Percentiles rank a stretch among this genome's conserved stretches.
Evolutionary conservation across 2,329 filamentous ascomycete species (phyloP).

Genomic region (Aureobasidium leucospermi): DNA sequence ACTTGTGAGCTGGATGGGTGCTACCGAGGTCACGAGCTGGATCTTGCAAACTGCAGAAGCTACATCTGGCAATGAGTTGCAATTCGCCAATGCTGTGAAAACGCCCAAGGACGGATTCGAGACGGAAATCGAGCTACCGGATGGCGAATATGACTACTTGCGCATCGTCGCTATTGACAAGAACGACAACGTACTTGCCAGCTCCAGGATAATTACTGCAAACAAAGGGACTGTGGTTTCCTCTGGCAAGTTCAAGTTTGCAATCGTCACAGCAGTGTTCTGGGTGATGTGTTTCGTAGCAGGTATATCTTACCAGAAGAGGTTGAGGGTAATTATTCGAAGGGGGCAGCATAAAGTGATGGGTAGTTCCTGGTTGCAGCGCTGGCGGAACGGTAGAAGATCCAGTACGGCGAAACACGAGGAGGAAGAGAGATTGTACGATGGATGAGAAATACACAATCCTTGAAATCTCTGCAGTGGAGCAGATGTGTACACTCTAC

Average conservation of each 20-base stretch:
- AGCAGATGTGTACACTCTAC: too few relatives aligned
- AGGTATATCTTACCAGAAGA: not conserved
- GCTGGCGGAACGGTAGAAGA: not conserved
- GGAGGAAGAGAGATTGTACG: not conserved
- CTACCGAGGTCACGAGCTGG: constrained; percentile 17
- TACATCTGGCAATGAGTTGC: not conserved
- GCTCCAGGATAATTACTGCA: not conserved
- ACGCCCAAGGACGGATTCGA: constrained; percentile 16
- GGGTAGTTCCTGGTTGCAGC: not conserved
- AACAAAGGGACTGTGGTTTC: not conserved
- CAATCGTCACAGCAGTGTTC: not conserved
- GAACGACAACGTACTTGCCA: constrained; percentile 16
- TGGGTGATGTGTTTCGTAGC: not conserved
- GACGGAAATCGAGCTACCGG: constrained; percentile 16
- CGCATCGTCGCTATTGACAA: constrained; percentile 20
- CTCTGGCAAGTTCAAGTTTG: not conserved
- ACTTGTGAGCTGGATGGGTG: constrained; percentile 17
- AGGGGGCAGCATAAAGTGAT: not conserved
- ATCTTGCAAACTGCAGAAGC: constrained; percentile 9
- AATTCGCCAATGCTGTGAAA: constrained; percentile 19
- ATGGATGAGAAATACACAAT: not conserved
- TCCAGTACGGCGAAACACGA: not conserved
- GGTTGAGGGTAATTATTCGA: not conserved
- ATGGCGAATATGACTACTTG: not conserved
- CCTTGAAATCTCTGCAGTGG: too few relatives aligned